Evolutionary conservation across 78 protist genomes (phyloP).

Genomic region (Monosiga brevicollis): DNA sequence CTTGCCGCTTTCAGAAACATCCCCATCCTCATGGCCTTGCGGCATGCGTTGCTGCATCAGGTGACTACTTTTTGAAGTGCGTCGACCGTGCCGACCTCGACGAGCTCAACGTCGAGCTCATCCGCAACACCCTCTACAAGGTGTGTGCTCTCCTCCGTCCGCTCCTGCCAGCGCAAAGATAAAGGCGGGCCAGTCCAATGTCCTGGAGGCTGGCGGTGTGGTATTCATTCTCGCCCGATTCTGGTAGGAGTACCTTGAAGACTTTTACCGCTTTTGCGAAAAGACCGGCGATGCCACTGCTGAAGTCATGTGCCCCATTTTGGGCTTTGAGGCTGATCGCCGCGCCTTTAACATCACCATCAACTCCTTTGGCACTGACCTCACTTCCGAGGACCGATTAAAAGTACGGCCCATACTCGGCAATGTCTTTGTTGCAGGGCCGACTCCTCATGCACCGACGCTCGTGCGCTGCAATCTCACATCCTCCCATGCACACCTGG

Average conservation of each 20-base stretch:
- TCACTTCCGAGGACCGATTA: conserved; percentile 66
- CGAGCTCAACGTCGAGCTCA: conserved; percentile 90
- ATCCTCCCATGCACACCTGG: too few relatives aligned
- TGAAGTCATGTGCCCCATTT: conserved; percentile 65
- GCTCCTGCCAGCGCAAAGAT: too few relatives aligned
- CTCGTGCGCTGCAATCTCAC: too few relatives aligned
- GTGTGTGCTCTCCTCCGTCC: too few relatives aligned
- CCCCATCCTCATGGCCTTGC: not conserved
- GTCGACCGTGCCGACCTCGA: conserved; percentile 70
- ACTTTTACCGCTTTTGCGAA: conserved; percentile 75
- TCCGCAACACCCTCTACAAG: conserved; percentile 87
- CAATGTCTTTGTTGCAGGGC: too few relatives aligned
- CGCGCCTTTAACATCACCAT: conserved; percentile 85
- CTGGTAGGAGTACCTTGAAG: conserved; percentile 86
- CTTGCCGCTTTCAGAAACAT: too few relatives aligned
- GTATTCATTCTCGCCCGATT: not conserved
- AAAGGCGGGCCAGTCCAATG: too few relatives aligned
- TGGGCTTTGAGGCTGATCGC: conserved; percentile 95
- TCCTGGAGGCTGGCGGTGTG: too few relatives aligned
- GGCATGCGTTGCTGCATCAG: not conserved
- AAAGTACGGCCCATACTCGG: too few relatives aligned
- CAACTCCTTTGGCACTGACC: conserved; percentile 83
- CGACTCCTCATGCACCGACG: too few relatives aligned
- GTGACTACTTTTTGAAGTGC: conserved; percentile 51
- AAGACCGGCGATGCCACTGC: conserved; percentile 77